Evolutionary conservation across 805 yeast genomes (phyloP).

Genomic region (Hanseniaspora lindneri): DNA sequence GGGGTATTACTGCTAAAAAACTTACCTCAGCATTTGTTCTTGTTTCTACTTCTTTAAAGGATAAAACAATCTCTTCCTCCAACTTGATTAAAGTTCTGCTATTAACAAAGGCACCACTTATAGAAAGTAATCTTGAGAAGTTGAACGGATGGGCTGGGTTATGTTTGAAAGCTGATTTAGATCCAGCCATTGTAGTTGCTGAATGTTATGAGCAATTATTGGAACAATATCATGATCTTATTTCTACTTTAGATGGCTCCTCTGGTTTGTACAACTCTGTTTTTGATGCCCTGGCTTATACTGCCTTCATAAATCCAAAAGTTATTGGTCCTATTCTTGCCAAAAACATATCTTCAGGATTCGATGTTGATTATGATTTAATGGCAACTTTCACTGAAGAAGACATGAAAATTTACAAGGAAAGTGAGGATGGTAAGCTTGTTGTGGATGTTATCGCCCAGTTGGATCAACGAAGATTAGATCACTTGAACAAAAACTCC

Average conservation of each 20-base stretch:
- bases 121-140: slow-evolving; percentile 28
- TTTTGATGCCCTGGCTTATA: slow-evolving; percentile 40
- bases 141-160: slow-evolving; percentile 68
- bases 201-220: slow-evolving; percentile 19
- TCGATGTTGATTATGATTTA: slow-evolving; percentile 26
- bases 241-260: slow-evolving; percentile 19
- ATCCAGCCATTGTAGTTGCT: slow-evolving; percentile 50
- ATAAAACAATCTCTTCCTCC: slow-evolving; percentile 23
- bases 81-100: slow-evolving; percentile 32
- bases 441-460: slow-evolving; percentile 43
- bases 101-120: slow-evolving; percentile 31
- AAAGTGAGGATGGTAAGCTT: slow-evolving; percentile 52
- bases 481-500: slow-evolving; percentile 48
- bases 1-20: slow-evolving; percentile 25
- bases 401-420: slow-evolving; percentile 50
- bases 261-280: slow-evolving; percentile 34
- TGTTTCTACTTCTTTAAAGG: slow-evolving; percentile 28
- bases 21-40: slow-evolving; percentile 32
- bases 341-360: slow-evolving; percentile 33
- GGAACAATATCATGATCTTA: not conserved
- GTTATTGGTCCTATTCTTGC: slow-evolving; percentile 42
- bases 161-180: slow-evolving; percentile 45
- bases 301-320: slow-evolving; percentile 50
- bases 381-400: slow-evolving; percentile 36
- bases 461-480: slow-evolving; percentile 36